Evolutionary conservation across 2,329 filamentous ascomycete species (phyloP), one percentile per base, ranked within the genome.

Genomic region (Aspergillus clavatus): DNA sequence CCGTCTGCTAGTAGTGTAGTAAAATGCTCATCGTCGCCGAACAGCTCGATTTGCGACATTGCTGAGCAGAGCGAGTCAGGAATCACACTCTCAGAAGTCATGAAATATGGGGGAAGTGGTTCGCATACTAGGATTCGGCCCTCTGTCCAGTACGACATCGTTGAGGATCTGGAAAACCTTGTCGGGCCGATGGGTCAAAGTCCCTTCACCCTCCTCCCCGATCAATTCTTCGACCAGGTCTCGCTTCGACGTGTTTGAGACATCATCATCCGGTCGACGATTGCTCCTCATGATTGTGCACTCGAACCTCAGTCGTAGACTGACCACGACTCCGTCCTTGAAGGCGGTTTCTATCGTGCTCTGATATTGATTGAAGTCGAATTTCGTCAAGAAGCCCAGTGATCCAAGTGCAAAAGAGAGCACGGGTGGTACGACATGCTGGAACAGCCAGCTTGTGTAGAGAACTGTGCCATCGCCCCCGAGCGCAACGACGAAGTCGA

Each of bases 401-500:
- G 90, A 95, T 7, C 93, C 93, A 7, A 97, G 74, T 1, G 89
- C 81, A 66, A 98, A 97, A 50, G 89, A 91, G 50, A 98, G 74
- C 1, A 96, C 89, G 0, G 93, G 93, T 5, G 93, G 93, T 0
- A 97, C 91, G 38, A 97, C 86, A 33, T 87, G 82, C 71, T 98
- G 93, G 65, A 98, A 98, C 1, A 98, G 76, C 90, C 91, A 97
- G 61, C 89, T 95, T 3, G 91, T 87, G 62, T 95, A 97, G 8
- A 98, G 74, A 5, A 98, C 91, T 0, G 93, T 98, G n/a, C 93
- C 93, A 63, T 98, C 93, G 10, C 93, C 93, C 39, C 89, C 90
- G 3, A 95, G 78, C 0, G 91, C 94, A 38, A 98, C 81, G 41
- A 94, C 84, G 60, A 98, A 94, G 68, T 98, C 93, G 62, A 97